Percentiles rank a stretch among this genome's conserved stretches.
phyloP scores from a whole-genome alignment of 305 asterid species.

The Rubia tinctorum region DNA sequence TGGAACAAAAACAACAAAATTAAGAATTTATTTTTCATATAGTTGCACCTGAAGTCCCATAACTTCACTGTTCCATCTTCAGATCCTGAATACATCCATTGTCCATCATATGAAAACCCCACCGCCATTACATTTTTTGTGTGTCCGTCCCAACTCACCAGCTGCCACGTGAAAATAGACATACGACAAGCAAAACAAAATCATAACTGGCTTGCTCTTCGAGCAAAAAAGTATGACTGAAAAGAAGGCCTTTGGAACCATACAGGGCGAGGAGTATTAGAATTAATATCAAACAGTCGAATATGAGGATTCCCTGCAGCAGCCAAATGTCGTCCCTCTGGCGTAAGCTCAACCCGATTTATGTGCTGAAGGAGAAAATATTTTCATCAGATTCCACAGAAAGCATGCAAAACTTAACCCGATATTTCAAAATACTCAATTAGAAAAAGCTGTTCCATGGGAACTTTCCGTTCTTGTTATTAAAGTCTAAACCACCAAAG shows the following conservation, averaged over 20 bases:
- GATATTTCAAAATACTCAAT: not conserved
- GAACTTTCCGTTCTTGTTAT: not conserved
- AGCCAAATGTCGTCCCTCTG: slow-evolving; percentile 78
- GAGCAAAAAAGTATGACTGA: not conserved
- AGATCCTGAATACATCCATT: slow-evolving; percentile 99
- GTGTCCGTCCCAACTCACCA: slow-evolving; percentile 93
- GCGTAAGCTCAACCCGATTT: slow-evolving; percentile 90
- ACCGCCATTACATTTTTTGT: slow-evolving; percentile 97
- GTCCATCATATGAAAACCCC: slow-evolving; percentile 94
- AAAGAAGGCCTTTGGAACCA: slow-evolving; percentile 12
- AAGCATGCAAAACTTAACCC: not conserved
- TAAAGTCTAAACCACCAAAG: no score
- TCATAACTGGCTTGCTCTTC: not conserved
- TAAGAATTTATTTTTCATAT: not conserved
- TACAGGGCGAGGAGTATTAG: slow-evolving; percentile 88
- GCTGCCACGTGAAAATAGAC: slow-evolving; percentile 39
- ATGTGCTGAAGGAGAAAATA: slow-evolving; percentile 58
- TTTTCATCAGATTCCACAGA: slow-evolving; percentile 15
- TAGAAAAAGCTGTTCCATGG: not conserved
- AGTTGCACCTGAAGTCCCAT: slow-evolving; percentile 81
- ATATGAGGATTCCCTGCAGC: slow-evolving; percentile 99
- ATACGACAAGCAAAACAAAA: not conserved
- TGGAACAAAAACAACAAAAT: not conserved
- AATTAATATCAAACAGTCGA: slow-evolving; percentile 83
- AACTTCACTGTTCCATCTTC: slow-evolving; percentile 99